Base-by-base conservation (phyloP, 2,329 filamentous ascomycete species). In the Dothideomycetidae sp. region DNA sequence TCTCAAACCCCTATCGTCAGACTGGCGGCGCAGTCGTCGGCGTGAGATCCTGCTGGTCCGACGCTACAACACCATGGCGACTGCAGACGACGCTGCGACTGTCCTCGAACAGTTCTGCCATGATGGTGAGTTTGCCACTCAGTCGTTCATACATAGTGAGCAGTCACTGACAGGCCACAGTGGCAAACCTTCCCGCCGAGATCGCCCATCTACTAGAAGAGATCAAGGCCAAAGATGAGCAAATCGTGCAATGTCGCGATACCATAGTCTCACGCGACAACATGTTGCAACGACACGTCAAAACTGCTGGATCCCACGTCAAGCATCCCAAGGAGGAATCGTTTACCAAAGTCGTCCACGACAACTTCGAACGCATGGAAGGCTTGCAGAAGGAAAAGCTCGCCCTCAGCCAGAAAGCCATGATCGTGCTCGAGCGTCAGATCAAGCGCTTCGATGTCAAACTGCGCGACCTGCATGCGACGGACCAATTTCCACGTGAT, bases 191-290 rank as follows among this genome's bases (percentile, higher is more conserved):
- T 17, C 81, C 81, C 44, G 79, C 82, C 45, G 82, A 90, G 59
- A 76, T 90, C 42, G 76, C 78, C 13, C 85, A 86, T 61, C 69
- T 88, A 44, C 78, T 86, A 51, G 81, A 86, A 53, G 82, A 90
- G 59, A 81, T 88, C 45, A 68, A 75, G 52, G 78, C 81, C 54
- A 88, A 86, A 57, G 82, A 92, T 54, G 69, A 72, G 34, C 68
- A 75, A 46, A 79, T 82, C 47, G 66, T 73, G 51, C 75, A 82
- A 33, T 77, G 78, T 53, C 64, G 77, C 41, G 68, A 73, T 43
- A 68, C 71, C 45, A 82, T 86, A 51, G 71, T 75, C 29, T 75
- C 79, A 41, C 75, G 78, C 46, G 82, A 92, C 52, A 68, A 60
- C 37, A 76, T 76, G 51, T 74, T 90, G 29, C 82, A 92, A 53